phyloP scores from a whole-genome alignment of 768 basidiomycete species.

The Dioszegia hungarica region DNA sequence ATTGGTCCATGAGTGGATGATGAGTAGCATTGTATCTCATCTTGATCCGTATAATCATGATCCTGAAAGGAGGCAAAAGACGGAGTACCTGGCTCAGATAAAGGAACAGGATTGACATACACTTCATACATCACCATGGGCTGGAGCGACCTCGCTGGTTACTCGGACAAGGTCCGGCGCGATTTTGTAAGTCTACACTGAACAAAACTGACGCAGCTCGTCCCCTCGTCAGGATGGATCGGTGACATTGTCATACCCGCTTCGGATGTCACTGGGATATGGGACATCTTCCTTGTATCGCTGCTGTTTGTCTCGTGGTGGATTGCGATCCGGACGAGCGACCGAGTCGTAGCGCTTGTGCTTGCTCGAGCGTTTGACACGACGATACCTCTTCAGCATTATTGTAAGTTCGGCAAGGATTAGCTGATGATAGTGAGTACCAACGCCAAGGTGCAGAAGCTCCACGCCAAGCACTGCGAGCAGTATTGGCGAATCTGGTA shows the following conservation, averaged over 20 bases:
- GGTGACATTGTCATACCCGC: slow-evolving; percentile 12
- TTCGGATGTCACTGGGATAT: slow-evolving; percentile 11
- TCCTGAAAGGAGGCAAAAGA: background rate
- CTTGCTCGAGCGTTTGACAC: slow-evolving; percentile 16
- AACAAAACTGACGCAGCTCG: slow-evolving; percentile 5
- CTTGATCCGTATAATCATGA: too few relatives aligned
- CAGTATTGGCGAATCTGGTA: slow-evolving; percentile 31
- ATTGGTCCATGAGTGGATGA: background rate
- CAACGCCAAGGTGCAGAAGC: background rate
- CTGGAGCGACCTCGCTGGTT: background rate
- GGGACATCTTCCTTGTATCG: slow-evolving; percentile 19
- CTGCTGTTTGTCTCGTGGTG: slow-evolving; percentile 11
- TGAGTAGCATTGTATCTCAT: too few relatives aligned
- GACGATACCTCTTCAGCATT: slow-evolving; percentile 23
- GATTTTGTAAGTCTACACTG: background rate
- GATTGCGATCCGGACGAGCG: slow-evolving; percentile 10
- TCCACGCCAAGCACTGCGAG: slow-evolving; percentile 20
- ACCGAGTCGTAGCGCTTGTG: slow-evolving; percentile 8
- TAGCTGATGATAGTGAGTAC: background rate
- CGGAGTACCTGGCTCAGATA: too few relatives aligned
- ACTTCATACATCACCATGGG: too few relatives aligned
- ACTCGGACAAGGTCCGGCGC: background rate
- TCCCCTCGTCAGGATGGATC: slow-evolving; percentile 21
- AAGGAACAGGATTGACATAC: too few relatives aligned
- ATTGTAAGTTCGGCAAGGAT: slow-evolving; percentile 5